phyloP scores from a whole-genome alignment of 129 eudicot genomes.

The Deinandra increscens region DNA sequence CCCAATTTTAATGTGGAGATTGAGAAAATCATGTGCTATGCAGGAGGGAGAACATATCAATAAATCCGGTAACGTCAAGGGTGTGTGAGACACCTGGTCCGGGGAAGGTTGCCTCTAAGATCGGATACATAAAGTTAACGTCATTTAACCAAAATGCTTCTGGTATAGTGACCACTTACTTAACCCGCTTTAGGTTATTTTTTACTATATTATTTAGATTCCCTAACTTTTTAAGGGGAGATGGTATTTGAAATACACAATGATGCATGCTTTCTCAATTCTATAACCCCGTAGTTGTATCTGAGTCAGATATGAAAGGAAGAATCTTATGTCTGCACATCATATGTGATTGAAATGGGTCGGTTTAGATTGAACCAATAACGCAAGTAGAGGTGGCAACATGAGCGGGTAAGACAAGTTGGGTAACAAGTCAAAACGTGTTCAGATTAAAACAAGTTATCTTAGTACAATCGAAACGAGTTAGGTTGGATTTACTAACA shows the following conservation, averaged over 20 bases:
- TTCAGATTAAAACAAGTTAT: background rate
- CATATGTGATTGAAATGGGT: background rate
- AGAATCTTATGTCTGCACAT: background rate
- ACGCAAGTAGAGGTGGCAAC: background rate
- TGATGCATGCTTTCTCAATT: slow-evolving; percentile 5
- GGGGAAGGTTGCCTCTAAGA: slow-evolving; percentile 67
- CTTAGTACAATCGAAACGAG: background rate
- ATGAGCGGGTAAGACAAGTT: background rate
- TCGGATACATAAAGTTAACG: slow-evolving; percentile 89
- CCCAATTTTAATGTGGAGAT: background rate
- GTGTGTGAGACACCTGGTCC: slow-evolving; percentile 65
- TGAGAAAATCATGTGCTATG: slow-evolving; percentile 27
- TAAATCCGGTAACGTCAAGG: slow-evolving; percentile 92
- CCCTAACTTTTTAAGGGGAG: background rate
- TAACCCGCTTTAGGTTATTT: background rate
- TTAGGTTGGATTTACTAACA: background rate
- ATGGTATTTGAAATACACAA: background rate
- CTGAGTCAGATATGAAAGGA: background rate
- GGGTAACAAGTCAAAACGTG: background rate
- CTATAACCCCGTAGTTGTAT: background rate
- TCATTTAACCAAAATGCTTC: slow-evolving; percentile 94
- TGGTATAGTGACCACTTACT: slow-evolving; percentile 44
- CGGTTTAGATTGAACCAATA: background rate
- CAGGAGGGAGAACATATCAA: slow-evolving; percentile 83
- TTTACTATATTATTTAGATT: background rate